A percentile compares a stretch with the other conserved stretches of the same genome.
phyloP scores from a whole-genome alignment of 768 basidiomycete species.

The Cyclocybe cylindracea region DNA sequence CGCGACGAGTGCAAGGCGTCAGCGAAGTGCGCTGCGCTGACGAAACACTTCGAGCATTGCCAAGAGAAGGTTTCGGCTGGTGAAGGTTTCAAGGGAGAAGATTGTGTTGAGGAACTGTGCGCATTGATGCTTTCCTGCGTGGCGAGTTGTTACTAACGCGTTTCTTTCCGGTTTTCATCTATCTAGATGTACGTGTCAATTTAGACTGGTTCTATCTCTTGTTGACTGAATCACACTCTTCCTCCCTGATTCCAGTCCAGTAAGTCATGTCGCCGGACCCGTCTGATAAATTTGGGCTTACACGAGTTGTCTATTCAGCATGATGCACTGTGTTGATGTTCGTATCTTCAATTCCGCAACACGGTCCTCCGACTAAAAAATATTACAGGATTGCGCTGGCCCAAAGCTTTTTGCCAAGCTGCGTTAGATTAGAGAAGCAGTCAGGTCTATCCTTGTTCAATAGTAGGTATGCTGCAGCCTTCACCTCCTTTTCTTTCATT shows the following conservation, averaged over 20 bases:
- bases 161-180: neutral
- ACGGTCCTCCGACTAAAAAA: neutral
- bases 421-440: conserved; percentile 31
- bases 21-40: conserved; percentile 62
- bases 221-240: neutral
- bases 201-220: neutral
- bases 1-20: conserved; percentile 75
- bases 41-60: conserved; percentile 89
- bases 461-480: neutral
- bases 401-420: conserved; percentile 86
- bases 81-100: conserved; percentile 86
- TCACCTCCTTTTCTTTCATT: neutral
- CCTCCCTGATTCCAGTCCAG: conserved; percentile 52
- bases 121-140: conserved; percentile 28
- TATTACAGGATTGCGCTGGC: conserved; percentile 52
- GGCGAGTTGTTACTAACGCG: neutral
- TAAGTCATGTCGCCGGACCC: conserved; percentile 36
- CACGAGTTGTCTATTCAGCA: conserved; percentile 38
- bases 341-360: conserved; percentile 23
- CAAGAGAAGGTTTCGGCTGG: conserved; percentile 84
- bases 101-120: conserved; percentile 90
- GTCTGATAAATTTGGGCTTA: neutral
- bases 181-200: conserved; percentile 23
- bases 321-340: conserved; percentile 95
- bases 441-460: neutral